Evolutionary conservation across 768 basidiomycete genomes (phyloP), one percentile per base, ranked within the genome.

Genomic region (Amylocystis lapponica): DNA sequence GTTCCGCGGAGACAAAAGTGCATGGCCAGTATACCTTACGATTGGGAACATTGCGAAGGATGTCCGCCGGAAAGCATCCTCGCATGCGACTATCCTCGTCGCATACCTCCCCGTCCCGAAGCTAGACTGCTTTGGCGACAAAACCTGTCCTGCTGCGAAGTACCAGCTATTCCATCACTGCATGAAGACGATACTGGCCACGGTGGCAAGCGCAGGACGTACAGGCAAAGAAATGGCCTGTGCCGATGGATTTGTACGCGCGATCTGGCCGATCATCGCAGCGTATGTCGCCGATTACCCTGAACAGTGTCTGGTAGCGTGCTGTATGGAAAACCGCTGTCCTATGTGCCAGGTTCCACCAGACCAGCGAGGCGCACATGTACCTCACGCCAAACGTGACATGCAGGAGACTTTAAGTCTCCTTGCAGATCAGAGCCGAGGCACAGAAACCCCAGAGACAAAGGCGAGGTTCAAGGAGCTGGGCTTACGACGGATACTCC

Each of bases 211-310:
- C 1, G 67, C 66, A 10, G 52, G 64, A 1, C 45, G 41, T 2
- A 20, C 54, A 0, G 71, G 72, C 0, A 52, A 69, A 0, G 32
- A 49, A 1, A 66, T 71, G 54, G 50, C 31, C 0, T 60, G 66
- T 46, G 66, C 66, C 0, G 68, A 74, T 57, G 65, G 71, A 0
- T 5, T 45, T 0, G 20, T 60, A 0, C 57, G 63, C 0, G 51
- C 50, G 1, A 45, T 61, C 10, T 59, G 63, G 45, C 70, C 70
- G 0, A 66, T 76, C 31, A 46, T 76, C 2, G 69, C 72, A 0
- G 52, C 55, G 0, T n/a, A n/a, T n/a, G n/a, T n/a, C n/a, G n/a
- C n/a, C n/a, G n/a, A n/a, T n/a, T n/a, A n/a, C n/a, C n/a, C n/a
- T n/a, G n/a, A n/a, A n/a, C n/a, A n/a, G n/a, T n/a, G n/a, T n/a